Evolutionary conservation across 192 early-diverging fungal species (phyloP).

Genomic region (Diversispora eburnea): DNA sequence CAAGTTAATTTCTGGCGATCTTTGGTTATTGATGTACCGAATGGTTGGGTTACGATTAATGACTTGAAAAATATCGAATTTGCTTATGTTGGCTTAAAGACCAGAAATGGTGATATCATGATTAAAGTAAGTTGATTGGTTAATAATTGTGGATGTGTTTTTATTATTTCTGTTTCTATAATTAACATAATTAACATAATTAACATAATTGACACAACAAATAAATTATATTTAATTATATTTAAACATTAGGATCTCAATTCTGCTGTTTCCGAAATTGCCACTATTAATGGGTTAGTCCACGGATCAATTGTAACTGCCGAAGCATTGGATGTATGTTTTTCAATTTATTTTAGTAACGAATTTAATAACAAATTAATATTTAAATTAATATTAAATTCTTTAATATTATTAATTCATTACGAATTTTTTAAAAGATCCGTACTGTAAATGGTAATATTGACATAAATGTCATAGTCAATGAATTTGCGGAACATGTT

Average conservation of each 20-base stretch:
- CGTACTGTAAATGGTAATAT: constrained; percentile 15
- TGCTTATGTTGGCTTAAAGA: constrained; percentile 27
- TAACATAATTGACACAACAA: neutral
- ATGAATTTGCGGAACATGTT: constrained; percentile 8
- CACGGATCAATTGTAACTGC: neutral
- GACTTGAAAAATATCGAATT: constrained; percentile 17
- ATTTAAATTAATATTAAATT: neutral
- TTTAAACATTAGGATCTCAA: neutral
- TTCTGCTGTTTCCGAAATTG: constrained; percentile 2
- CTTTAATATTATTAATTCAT: neutral
- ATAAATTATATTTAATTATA: neutral
- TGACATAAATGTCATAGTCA: neutral
- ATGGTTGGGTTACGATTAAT: constrained; percentile 2
- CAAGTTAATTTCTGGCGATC: constrained; percentile 14
- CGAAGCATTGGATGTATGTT: constrained; percentile 21
- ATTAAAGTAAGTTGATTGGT: neutral
- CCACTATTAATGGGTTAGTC: constrained; percentile 23
- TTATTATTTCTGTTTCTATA: too few species aligned
- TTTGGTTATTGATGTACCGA: constrained; percentile 21
- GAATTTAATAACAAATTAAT: neutral
- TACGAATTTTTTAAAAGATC: neutral
- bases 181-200: neutral
- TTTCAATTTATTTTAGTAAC: neutral
- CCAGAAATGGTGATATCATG: constrained; percentile 15
- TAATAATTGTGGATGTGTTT: too few species aligned